These are phyloP conservation scores for Pseudonitzschia multiseries DNA, from an alignment of 108 stramenopile genomes.

Conservation along the genomic window DNA sequence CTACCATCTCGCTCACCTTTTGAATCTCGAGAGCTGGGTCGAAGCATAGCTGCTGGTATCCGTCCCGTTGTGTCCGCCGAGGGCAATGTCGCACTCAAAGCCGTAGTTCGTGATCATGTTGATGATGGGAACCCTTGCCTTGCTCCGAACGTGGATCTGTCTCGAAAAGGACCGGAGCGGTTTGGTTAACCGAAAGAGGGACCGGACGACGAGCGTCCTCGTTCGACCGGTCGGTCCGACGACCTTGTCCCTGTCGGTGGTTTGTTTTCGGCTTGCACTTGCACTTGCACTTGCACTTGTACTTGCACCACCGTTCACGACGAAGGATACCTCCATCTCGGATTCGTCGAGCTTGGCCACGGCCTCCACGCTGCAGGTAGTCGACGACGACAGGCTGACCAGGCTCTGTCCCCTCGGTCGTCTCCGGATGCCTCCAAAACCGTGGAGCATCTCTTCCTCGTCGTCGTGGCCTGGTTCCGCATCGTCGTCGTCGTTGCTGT, in stretches of 20 bases:
- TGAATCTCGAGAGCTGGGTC: constrained; percentile 49
- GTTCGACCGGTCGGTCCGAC: constrained; percentile 55
- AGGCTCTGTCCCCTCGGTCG: constrained; percentile 28
- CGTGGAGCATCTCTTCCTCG: neutral
- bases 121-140: constrained; percentile 75
- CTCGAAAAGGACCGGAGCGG: constrained; percentile 19
- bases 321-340: constrained; percentile 45
- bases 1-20: constrained; percentile 77
- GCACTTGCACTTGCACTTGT: too few species aligned
- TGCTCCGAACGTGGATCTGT: constrained; percentile 3
- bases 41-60: constrained; percentile 74
- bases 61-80: constrained; percentile 79
- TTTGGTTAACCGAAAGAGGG: constrained; percentile 39
- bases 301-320: neutral
- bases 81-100: constrained; percentile 78
- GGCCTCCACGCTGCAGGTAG: constrained; percentile 35
- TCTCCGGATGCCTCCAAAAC: neutral
- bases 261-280: too few species aligned
- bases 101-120: constrained; percentile 64
- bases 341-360: constrained; percentile 28
- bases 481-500: neutral
- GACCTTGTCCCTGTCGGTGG: neutral
- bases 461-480: too few species aligned
- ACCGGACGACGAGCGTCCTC: constrained; percentile 46
- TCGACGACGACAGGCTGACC: constrained; percentile 34